These are phyloP conservation scores for Cetraspora pellucida DNA, from an alignment of 192 early-diverging fungal genomes.

Conservation along the genomic window DNA sequence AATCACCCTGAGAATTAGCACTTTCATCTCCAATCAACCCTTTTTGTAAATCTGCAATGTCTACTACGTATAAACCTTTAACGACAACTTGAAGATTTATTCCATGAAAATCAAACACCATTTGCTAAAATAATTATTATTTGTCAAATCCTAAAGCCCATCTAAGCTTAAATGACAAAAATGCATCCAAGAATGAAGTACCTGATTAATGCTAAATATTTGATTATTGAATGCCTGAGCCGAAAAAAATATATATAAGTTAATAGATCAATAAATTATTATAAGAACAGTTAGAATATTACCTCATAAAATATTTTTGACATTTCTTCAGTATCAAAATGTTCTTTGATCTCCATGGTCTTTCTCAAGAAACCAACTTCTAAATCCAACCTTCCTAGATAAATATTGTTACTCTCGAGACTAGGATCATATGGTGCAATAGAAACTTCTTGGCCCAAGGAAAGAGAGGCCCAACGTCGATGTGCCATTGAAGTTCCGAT, in stretches of 20 bases:
- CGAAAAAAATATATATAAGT: neutral
- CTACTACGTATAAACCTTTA: constrained; percentile 55
- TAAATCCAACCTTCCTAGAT: constrained; percentile 51
- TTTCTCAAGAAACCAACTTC: constrained; percentile 64
- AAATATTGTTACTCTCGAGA: constrained; percentile 45
- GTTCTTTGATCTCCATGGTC: constrained; percentile 51
- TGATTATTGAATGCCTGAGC: constrained; percentile 71
- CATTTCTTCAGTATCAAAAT: constrained; percentile 77
- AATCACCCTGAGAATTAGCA: constrained; percentile 35
- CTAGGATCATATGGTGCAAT: constrained; percentile 65
- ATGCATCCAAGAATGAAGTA: neutral
- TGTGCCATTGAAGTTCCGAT: constrained; percentile 61
- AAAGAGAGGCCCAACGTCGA: constrained; percentile 68
- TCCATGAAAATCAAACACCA: constrained; percentile 85
- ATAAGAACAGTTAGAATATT: neutral
- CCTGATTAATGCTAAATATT: constrained; percentile 79
- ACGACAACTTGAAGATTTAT: constrained; percentile 56
- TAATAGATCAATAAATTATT: neutral
- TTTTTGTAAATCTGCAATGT: constrained; percentile 56
- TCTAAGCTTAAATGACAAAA: neutral
- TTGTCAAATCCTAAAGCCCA: neutral
- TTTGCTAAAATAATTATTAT: neutral
- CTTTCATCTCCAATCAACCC: constrained; percentile 37
- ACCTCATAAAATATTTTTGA: constrained; percentile 60
- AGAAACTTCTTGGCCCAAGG: constrained; percentile 62